Conservation (phyloP, 2,329 filamentous ascomycete species). For the Xylariaceae sp. region DNA sequence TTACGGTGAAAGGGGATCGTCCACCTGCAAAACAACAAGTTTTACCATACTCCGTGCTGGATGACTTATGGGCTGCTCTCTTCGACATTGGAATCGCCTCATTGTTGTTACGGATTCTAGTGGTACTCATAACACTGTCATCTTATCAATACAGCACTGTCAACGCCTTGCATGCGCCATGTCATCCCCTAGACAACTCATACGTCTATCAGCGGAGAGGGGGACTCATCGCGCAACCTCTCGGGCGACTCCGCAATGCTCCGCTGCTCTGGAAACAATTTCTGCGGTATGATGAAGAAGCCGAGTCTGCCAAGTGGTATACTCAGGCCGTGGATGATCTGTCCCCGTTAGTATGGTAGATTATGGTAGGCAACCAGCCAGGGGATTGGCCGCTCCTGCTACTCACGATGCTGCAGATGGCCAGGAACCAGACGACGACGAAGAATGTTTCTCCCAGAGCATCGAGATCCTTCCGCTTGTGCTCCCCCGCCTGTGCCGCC, state of each 20-base stretch:
- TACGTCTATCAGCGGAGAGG: not conserved
- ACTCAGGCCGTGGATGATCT: slow-evolving; percentile 1
- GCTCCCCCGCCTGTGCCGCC: not conserved
- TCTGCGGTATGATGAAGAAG: slow-evolving; percentile 2
- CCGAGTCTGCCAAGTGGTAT: slow-evolving; percentile 2
- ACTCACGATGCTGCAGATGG: slow-evolving; percentile 2
- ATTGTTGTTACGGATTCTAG: not conserved
- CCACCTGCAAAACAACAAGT: not conserved
- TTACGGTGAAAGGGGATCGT: too few species aligned
- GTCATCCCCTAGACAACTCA: not conserved
- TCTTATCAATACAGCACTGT: too few species aligned
- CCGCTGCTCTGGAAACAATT: not conserved
- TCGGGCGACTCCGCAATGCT: not conserved
- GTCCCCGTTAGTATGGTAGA: not conserved
- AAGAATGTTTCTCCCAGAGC: not conserved
- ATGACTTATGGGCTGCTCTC: too few species aligned
- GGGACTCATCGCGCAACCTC: not conserved
- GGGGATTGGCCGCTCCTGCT: not conserved
- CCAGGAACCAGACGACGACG: slow-evolving; percentile 1
- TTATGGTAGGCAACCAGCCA: not conserved
- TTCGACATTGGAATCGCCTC: not conserved
- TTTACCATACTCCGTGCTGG: not conserved
- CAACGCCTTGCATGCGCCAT: not conserved
- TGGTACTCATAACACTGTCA: not conserved
- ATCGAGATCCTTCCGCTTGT: not conserved